phyloP scores from a whole-genome alignment of 108 stramenopile species.

The Skeletonema menzelii region DNA sequence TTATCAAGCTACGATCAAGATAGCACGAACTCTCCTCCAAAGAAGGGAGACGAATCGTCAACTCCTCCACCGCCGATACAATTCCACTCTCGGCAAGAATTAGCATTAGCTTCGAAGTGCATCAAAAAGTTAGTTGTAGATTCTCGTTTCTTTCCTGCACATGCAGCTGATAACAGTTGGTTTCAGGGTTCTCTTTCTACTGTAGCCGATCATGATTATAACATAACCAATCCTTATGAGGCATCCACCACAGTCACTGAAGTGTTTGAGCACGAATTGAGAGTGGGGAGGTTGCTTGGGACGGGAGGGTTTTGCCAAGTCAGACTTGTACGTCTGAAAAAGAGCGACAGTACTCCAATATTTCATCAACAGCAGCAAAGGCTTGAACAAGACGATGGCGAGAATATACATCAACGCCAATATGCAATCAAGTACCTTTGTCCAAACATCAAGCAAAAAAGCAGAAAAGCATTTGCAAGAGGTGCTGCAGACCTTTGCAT shows the following conservation, averaged over 20 bases:
- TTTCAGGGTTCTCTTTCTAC: constrained; percentile 7
- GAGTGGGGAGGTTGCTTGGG: constrained; percentile 39
- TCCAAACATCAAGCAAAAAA: constrained; percentile 43
- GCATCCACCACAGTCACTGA: background rate
- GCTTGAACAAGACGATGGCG: constrained; percentile 3
- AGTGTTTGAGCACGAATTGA: constrained; percentile 6
- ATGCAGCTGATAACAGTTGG: constrained; percentile 16
- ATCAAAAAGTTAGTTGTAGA: constrained; percentile 13
- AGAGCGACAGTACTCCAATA: no score
- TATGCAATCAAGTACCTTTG: constrained; percentile 73
- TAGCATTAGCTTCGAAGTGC: constrained; percentile 14
- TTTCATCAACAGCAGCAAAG: background rate
- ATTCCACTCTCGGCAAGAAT: constrained; percentile 23
- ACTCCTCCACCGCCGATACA: constrained; percentile 3
- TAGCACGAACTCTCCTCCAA: no score
- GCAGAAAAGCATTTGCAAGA: constrained; percentile 51
- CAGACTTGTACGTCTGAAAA: constrained; percentile 14
- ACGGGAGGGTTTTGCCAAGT: constrained; percentile 69
- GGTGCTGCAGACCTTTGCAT: constrained; percentile 75
- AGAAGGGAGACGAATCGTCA: no score
- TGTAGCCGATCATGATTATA: background rate
- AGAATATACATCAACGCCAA: background rate
- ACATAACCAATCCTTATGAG: background rate
- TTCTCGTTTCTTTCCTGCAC: constrained; percentile 25
- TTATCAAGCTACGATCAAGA: no score